phyloP scores from a whole-genome alignment of 176 grass and related monocot species.

The Bothriochloa decipiens region DNA sequence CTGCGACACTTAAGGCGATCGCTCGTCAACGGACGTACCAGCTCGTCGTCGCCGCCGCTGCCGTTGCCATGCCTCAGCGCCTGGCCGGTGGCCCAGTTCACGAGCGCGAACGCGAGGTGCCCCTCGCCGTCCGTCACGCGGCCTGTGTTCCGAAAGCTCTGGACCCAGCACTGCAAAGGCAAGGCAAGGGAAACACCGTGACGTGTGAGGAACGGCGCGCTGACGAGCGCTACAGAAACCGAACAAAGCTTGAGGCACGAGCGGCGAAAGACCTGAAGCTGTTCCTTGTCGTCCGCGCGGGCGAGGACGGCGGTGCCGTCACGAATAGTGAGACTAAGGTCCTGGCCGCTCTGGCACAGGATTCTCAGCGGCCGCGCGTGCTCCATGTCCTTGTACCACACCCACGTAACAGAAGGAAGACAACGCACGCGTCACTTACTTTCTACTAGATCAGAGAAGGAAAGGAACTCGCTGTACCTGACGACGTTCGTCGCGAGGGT shows the following conservation, averaged over 20 bases:
- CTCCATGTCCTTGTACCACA: too few relatives aligned
- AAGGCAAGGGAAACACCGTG: neutral
- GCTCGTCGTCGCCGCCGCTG: neutral
- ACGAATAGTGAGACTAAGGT: slow-evolving; percentile 29
- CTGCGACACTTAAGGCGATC: too few relatives aligned
- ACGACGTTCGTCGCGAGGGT: slow-evolving; percentile 33
- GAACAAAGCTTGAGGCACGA: neutral
- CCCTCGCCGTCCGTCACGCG: slow-evolving; percentile 27
- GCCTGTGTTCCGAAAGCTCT: slow-evolving; percentile 24
- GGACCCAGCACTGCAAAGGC: slow-evolving; percentile 9
- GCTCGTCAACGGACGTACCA: neutral
- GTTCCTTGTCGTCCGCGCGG: neutral
- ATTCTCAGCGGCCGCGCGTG: neutral
- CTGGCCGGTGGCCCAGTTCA: slow-evolving; percentile 11
- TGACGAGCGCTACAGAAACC: neutral
- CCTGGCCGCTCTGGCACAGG: slow-evolving; percentile 14
- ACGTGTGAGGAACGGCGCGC: neutral
- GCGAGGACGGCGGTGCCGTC: slow-evolving; percentile 31
- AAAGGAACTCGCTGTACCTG: too few relatives aligned
- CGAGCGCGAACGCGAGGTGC: slow-evolving; percentile 22
- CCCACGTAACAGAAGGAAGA: too few relatives aligned
- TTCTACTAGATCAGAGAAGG: too few relatives aligned
- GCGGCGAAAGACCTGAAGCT: neutral
- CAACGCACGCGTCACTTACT: too few relatives aligned
- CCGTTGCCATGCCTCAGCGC: neutral